Percentiles rank a stretch among this genome's conserved stretches.
Evolutionary conservation across 1,284 basidiomycete species (phyloP).

Genomic region (Sanghuangporus baumii): DNA sequence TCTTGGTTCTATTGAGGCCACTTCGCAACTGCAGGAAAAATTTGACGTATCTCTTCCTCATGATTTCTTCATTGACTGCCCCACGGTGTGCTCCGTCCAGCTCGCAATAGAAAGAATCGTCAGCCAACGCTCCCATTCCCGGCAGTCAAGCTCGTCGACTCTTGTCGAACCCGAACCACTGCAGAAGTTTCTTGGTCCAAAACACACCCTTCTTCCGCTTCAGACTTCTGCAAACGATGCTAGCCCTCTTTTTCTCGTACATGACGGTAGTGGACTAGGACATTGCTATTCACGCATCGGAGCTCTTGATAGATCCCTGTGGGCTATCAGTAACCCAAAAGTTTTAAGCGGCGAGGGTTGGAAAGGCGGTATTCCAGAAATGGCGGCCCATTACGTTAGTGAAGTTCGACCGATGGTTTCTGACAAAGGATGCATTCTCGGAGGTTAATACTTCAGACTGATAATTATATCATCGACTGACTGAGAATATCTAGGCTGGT

Average conservation of each 20-base stretch:
- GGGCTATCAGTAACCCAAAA: conserved; percentile 54
- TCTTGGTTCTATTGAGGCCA: conserved; percentile 54
- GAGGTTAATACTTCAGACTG: conserved; percentile 39
- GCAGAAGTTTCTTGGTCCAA: conserved; percentile 23
- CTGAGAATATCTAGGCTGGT: conserved; percentile 50
- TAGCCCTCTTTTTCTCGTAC: conserved; percentile 55
- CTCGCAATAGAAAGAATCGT: conserved; percentile 2
- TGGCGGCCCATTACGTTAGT: conserved; percentile 48
- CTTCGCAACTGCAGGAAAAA: conserved; percentile 38
- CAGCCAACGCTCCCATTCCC: conserved; percentile 4
- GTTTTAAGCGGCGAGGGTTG: conserved; percentile 41
- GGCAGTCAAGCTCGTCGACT: conserved; percentile 7
- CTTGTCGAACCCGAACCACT: conserved; percentile 9
- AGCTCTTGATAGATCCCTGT: conserved; percentile 45
- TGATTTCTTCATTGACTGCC: conserved; percentile 11
- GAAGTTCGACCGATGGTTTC: conserved; percentile 30
- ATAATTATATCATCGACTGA: conserved; percentile 5
- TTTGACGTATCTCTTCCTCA: conserved; percentile 35
- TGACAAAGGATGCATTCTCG: conserved; percentile 41
- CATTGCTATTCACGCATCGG: conserved; percentile 45
- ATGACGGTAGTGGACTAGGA: conserved; percentile 64
- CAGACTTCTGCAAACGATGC: conserved; percentile 29
- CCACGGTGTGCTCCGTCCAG: conserved; percentile 9
- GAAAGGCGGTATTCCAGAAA: conserved; percentile 40
- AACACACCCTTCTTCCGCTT: conserved; percentile 32